Evolutionary conservation across 441 rosid genomes (phyloP).

Genomic region (Croton laevigatus): DNA sequence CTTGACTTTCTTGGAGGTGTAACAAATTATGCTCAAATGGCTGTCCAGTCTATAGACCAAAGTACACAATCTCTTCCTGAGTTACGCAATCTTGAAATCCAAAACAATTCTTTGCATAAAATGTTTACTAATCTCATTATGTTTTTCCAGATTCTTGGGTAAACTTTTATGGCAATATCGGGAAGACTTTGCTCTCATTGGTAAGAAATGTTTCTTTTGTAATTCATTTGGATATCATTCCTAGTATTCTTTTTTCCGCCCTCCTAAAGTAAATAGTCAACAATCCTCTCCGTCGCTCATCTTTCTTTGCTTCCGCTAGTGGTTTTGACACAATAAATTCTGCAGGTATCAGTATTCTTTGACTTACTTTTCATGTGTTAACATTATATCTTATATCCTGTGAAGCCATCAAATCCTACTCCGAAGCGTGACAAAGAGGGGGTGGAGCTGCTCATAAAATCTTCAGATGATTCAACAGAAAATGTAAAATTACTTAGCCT

Average conservation of each 20-base stretch:
- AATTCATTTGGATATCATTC: background rate
- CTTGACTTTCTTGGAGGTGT: slow-evolving; percentile 86
- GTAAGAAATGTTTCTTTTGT: slow-evolving; percentile 36
- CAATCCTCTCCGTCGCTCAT: background rate
- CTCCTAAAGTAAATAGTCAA: no score
- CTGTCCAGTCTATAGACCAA: slow-evolving; percentile 81
- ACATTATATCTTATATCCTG: slow-evolving; percentile 38
- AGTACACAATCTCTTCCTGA: slow-evolving; percentile 35
- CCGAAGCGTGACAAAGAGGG: slow-evolving; percentile 33
- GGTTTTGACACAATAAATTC: slow-evolving; percentile 5
- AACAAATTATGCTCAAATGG: slow-evolving; percentile 75
- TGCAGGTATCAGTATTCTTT: slow-evolving; percentile 73
- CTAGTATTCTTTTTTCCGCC: background rate
- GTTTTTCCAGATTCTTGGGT: slow-evolving; percentile 77
- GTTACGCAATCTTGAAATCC: slow-evolving; percentile 18
- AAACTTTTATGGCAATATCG: slow-evolving; percentile 91
- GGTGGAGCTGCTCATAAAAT: slow-evolving; percentile 48
- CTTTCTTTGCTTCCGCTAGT: background rate
- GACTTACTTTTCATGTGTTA: slow-evolving; percentile 63
- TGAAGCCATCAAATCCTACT: slow-evolving; percentile 32
- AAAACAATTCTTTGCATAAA: slow-evolving; percentile 4
- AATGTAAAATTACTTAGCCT: slow-evolving; percentile 35
- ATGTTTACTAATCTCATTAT: slow-evolving; percentile 16
- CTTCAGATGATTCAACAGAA: slow-evolving; percentile 33
- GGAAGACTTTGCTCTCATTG: slow-evolving; percentile 79